Evolutionary conservation across 2,329 filamentous ascomycete species (phyloP), one percentile per base, ranked within the genome.

Genomic region (Exophiala lecanii-corni): DNA sequence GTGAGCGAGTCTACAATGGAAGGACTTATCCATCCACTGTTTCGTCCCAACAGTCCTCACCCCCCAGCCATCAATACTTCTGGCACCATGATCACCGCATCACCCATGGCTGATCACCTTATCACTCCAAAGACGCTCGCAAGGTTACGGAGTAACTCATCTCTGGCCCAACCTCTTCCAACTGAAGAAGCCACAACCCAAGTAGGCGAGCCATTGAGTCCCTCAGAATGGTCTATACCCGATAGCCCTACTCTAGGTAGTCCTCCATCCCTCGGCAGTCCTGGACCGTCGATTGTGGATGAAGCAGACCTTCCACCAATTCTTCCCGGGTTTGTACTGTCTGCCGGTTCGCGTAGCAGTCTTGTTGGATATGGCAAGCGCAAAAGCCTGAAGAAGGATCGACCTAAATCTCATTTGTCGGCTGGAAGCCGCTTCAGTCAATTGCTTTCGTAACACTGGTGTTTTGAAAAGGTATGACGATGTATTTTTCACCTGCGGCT

Each of bases 11-110:
- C 37, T 18, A 34, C 49, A 10, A 67, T 67, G 45, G 73, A 78
- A 54, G 66, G 69, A 9, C 67, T 78, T 44, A 78, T 79, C 39
- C 76, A 79, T 53, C 76, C 76, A 9, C 63, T 79, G 2, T 79
- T 80, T 59, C 68, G 76, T 31, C 68, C 68, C 2, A 71, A 71
- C 49, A 75, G 70, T 47, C 73, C 74, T 7, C 66, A 65, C 1
- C 75, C 76, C 13, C 71, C 75, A 2, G 71, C 75, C 9, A 66
- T 70, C 1, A 59, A 70, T 2, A 73, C 71, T 0, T 69, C 70
- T 0, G 73, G 72, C 0, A 81, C 76, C 1, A 70, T 71, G 43
- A 72, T 81, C 34, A 67, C 69, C 13, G 77, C 75, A 9, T 74
- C 74, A 2, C 75, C 75, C 2, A 66, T 71, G 21, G 72, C 74